phyloP scores from a whole-genome alignment of 768 basidiomycete genomes.

The Pisolithus microcarpus region DNA sequence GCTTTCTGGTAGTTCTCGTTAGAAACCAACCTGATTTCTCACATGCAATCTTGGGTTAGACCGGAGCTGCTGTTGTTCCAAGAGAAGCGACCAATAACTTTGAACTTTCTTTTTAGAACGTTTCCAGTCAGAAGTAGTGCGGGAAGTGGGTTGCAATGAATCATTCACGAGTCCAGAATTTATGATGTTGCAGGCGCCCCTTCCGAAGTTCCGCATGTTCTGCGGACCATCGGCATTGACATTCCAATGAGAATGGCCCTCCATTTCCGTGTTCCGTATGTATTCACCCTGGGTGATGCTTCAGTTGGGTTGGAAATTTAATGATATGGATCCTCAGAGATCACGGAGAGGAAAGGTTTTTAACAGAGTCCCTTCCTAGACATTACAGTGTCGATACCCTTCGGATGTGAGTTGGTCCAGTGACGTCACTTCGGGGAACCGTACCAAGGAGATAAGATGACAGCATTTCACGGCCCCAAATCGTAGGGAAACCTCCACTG shows the following conservation, averaged over 20 bases:
- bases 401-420: not conserved
- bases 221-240: not conserved
- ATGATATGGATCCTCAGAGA: not conserved
- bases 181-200: too few species aligned
- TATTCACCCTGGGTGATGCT: not conserved
- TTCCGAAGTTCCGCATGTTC: not conserved
- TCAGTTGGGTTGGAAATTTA: not conserved
- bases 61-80: too few species aligned
- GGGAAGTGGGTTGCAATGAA: too few species aligned
- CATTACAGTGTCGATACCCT: not conserved
- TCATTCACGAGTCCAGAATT: too few species aligned
- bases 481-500: too few species aligned
- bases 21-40: not conserved
- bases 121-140: too few species aligned
- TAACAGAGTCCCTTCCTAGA: not conserved
- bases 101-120: not conserved
- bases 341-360: not conserved
- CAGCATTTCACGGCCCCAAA: too few species aligned
- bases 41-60: too few species aligned
- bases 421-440: too few species aligned
- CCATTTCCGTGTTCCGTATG: not conserved
- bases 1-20: not conserved
- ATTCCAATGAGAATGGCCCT: not conserved
- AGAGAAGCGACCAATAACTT: not conserved
- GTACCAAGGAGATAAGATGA: too few species aligned